Base-by-base conservation (phyloP, 169 alveolate species). In the Pseudocohnilembus persalinus region DNA sequence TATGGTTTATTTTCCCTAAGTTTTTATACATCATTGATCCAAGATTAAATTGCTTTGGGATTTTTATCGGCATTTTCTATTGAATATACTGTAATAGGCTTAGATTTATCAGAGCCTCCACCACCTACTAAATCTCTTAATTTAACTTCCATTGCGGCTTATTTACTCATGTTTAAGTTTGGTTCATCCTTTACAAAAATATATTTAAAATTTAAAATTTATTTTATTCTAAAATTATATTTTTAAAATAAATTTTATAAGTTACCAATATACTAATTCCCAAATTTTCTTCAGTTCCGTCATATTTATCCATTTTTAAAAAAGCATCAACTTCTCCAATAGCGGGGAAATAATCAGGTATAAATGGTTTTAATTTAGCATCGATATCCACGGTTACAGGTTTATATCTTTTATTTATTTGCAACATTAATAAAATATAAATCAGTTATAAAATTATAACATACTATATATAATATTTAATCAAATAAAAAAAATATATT, bases 261-360 rank as follows among this genome's bases (percentile, higher is more conserved):
- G 0, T 77, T 84, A 84, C 97, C 30, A 96, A 85, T 26, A 90
- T 93, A n/a, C 83, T 84, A 64, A 96, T 77, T n/a, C 98, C 98
- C 26, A 96, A 90, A 73, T 82, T 93, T 88, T 96, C 97, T 35
- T 92, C 89, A n/a, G 84, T 27, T 65, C 92, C 89, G 88, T 95
- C 98, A 68, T 97, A 97, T 82, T 96, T 88, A 15, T 95, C 91
- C 90, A 94, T 90, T 84, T 95, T 95, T 29, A 95, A 73, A 78
- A 90, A 95, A 15, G 98, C 96, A 83, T 95, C 98, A 4, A 95
- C 98, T 89, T 95, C 97, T 35, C 98, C 98, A 24, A 96, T 94
- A 74, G 95, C 90, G 6, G 98, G 97, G 75, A 93, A 89, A 89
- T 90, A 94, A 81, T 94, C 96, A 75, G 97, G 98, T 32, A 96